Percentiles rank a stretch among this genome's conserved stretches.
phyloP scores from a whole-genome alignment of 257 asterid genomes.

The Salvia miltiorrhiza region DNA sequence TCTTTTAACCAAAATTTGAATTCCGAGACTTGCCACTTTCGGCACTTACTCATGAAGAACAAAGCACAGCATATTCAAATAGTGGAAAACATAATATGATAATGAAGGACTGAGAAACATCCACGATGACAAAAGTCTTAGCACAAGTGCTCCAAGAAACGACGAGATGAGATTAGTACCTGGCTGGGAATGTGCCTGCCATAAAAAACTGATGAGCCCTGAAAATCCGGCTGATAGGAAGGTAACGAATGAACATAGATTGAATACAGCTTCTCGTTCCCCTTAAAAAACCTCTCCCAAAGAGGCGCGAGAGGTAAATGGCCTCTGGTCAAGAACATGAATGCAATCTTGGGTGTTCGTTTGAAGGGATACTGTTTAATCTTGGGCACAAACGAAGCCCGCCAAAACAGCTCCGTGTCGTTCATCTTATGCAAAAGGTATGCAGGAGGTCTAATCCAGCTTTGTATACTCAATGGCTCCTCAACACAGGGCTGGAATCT shows the following conservation, averaged over 20 bases:
- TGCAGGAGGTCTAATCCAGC: constrained; percentile 59
- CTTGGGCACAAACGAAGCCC: constrained; percentile 65
- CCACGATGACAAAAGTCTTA: not conserved
- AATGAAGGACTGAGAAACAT: not conserved
- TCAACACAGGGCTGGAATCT: constrained; percentile 45
- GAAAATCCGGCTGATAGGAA: constrained; percentile 52
- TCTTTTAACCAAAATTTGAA: not conserved
- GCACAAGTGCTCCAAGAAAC: not conserved
- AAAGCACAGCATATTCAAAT: not conserved
- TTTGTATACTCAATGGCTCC: constrained; percentile 34
- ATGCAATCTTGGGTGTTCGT: constrained; percentile 75
- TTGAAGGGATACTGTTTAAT: constrained; percentile 63
- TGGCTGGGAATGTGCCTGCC: constrained; percentile 85
- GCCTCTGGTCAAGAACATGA: constrained; percentile 94
- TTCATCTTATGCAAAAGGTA: constrained; percentile 59
- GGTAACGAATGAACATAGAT: constrained; percentile 78
- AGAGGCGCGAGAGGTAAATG: constrained; percentile 80
- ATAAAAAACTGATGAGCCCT: constrained; percentile 59
- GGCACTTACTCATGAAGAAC: not conserved
- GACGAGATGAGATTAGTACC: constrained; percentile 38
- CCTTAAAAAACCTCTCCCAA: constrained; percentile 81
- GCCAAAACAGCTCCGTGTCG: constrained; percentile 76
- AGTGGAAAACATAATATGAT: no score
- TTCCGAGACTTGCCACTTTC: not conserved
- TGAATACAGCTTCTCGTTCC: constrained; percentile 69